A percentile compares a stretch with the other conserved stretches of the same genome.
Evolutionary conservation across 1,139 yeast species (phyloP).

Genomic region (Hyphopichia fennica): DNA sequence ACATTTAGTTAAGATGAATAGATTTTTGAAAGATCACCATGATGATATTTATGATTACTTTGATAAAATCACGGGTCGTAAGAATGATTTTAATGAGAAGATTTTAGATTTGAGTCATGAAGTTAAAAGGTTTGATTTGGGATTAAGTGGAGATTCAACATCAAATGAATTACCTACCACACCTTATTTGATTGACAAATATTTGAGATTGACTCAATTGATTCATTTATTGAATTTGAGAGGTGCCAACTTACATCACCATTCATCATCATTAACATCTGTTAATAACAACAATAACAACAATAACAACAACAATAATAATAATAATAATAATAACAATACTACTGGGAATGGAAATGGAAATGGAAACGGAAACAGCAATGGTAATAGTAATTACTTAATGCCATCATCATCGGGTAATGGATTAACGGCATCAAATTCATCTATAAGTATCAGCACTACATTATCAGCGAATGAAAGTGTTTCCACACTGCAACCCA

Average conservation of each 20-base stretch:
- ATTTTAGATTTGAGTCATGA: constrained; percentile 57
- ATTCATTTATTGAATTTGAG: constrained; percentile 40
- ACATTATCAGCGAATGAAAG: constrained; percentile 4
- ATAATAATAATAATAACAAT: not conserved
- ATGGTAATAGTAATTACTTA: not conserved
- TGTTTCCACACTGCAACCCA: constrained; percentile 1
- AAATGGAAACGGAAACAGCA: not conserved
- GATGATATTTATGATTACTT: constrained; percentile 64
- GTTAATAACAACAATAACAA: constrained; percentile 3
- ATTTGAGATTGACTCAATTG: constrained; percentile 59
- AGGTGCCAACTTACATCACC: constrained; percentile 3
- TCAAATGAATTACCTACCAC: constrained; percentile 64
- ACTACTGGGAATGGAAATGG: not conserved
- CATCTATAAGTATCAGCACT: constrained; percentile 8
- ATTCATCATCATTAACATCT: constrained; percentile 3
- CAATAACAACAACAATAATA: not conserved
- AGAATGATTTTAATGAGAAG: constrained; percentile 64
- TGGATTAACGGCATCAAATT: constrained; percentile 6
- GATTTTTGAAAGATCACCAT: constrained; percentile 59
- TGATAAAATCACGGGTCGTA: constrained; percentile 70
- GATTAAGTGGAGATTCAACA: constrained; percentile 43
- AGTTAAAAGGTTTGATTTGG: constrained; percentile 51
- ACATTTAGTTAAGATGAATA: constrained; percentile 69
- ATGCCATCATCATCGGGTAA: constrained; percentile 1
- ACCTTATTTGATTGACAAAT: constrained; percentile 68